Evolutionary conservation across 2,329 filamentous ascomycete genomes (phyloP).

Genomic region (Penicillium rolfsii): DNA sequence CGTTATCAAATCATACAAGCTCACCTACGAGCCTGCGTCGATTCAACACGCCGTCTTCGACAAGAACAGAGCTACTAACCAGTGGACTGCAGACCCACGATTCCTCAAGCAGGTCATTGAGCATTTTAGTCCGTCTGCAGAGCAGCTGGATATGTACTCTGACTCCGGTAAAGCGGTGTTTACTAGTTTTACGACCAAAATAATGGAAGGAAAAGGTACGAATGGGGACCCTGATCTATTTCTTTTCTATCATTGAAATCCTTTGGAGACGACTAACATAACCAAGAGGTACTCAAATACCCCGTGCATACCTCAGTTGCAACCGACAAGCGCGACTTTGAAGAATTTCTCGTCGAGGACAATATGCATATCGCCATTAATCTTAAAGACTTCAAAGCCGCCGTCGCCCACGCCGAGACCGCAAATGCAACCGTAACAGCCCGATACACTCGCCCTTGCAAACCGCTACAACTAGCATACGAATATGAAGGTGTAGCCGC

Average conservation of each 20-base stretch:
- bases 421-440: constrained; percentile 59
- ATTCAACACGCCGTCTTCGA: constrained; percentile 68
- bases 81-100: constrained; percentile 62
- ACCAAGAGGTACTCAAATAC: constrained; percentile 63
- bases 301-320: constrained; percentile 67
- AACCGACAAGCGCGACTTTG: constrained; percentile 64
- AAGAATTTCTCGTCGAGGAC: constrained; percentile 61
- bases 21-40: constrained; percentile 65
- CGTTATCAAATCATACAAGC: constrained; percentile 66
- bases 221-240: background rate
- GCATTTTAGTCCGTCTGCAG: constrained; percentile 66
- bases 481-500: constrained; percentile 58
- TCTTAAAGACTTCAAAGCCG: constrained; percentile 68
- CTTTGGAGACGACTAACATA: background rate
- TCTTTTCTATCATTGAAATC: background rate
- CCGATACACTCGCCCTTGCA: constrained; percentile 61
- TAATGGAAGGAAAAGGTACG: constrained; percentile 62
- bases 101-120: constrained; percentile 65
- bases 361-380: constrained; percentile 65
- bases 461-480: constrained; percentile 65
- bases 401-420: constrained; percentile 65
- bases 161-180: constrained; percentile 63
- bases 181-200: constrained; percentile 68
- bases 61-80: constrained; percentile 57
- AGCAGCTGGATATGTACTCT: constrained; percentile 65